phyloP scores from a whole-genome alignment of 768 basidiomycete genomes.

The Mycena floridula region DNA sequence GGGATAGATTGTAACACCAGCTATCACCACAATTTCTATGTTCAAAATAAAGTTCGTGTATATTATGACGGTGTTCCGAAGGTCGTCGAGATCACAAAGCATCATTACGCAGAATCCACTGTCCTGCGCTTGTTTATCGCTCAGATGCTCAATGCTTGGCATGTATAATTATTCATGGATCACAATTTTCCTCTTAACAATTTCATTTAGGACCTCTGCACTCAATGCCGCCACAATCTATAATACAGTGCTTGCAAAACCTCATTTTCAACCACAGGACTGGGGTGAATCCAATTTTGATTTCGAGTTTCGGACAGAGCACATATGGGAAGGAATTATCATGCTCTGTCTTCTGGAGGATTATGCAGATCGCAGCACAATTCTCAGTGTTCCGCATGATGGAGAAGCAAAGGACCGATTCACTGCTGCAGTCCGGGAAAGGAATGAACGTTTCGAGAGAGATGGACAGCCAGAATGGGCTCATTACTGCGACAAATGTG shows the following conservation, averaged over 20 bases:
- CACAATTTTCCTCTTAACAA: neutral
- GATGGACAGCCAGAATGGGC: constrained; percentile 19
- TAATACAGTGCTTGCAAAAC: constrained; percentile 8
- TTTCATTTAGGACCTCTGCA: constrained; percentile 10
- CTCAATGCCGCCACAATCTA: constrained; percentile 16
- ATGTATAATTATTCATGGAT: neutral
- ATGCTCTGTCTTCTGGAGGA: constrained; percentile 19
- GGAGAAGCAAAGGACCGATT: constrained; percentile 18
- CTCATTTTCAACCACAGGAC: constrained; percentile 4
- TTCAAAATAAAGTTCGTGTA: constrained; percentile 9
- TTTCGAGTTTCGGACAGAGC: constrained; percentile 11
- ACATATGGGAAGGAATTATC: constrained; percentile 18
- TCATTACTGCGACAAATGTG: constrained; percentile 23
- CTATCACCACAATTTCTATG: constrained; percentile 21
- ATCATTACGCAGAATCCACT: constrained; percentile 17
- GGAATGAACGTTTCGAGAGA: constrained; percentile 16
- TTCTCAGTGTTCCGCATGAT: constrained; percentile 16
- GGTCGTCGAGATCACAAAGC: constrained; percentile 19
- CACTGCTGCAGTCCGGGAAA: constrained; percentile 12
- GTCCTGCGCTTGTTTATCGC: constrained; percentile 16
- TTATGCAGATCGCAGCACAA: neutral
- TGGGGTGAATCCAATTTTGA: constrained; percentile 6
- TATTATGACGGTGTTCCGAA: constrained; percentile 19
- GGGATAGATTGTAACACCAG: constrained; percentile 14
- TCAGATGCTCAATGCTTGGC: constrained; percentile 17